Evolutionary conservation across 257 asterid genomes (phyloP).

Genomic region (Schizonepeta tenuifolia): DNA sequence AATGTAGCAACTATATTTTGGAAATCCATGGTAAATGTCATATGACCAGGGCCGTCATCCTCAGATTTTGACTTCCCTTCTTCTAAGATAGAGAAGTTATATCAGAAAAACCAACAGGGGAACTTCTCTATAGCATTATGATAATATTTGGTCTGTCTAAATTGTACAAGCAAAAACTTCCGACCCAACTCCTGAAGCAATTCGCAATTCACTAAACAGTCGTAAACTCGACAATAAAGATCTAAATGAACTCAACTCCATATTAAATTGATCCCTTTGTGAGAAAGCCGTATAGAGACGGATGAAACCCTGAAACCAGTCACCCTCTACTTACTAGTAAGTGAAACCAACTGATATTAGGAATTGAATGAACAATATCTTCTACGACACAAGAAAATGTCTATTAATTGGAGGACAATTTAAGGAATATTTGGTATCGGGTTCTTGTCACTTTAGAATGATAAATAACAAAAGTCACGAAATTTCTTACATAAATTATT

Average conservation of each 20-base stretch:
- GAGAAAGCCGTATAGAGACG: slow-evolving; percentile 2
- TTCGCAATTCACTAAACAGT: background rate
- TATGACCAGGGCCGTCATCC: slow-evolving; percentile 39
- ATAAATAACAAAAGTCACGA: background rate
- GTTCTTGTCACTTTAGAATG: background rate
- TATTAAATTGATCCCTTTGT: slow-evolving; percentile 10
- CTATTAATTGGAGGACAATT: background rate
- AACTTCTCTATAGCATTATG: slow-evolving; percentile 15
- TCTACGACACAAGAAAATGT: background rate
- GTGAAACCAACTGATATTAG: background rate
- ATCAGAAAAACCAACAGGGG: slow-evolving; percentile 2
- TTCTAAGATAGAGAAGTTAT: slow-evolving; percentile 44
- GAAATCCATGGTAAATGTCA: slow-evolving; percentile 38
- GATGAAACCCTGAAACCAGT: slow-evolving; percentile 9
- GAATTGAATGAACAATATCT: background rate
- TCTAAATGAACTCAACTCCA: background rate
- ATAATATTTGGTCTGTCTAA: slow-evolving; percentile 1
- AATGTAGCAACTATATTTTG: slow-evolving; percentile 47
- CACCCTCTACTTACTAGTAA: slow-evolving; percentile 1
- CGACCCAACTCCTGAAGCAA: slow-evolving; percentile 23
- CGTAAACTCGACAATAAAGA: background rate
- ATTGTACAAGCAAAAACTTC: slow-evolving; percentile 14
- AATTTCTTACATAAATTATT: slow-evolving; percentile 3
- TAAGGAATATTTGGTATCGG: background rate
- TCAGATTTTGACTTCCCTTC: slow-evolving; percentile 63